Evolutionary conservation across 768 basidiomycete species (phyloP).

Genomic region (Clavaria fumosa): DNA sequence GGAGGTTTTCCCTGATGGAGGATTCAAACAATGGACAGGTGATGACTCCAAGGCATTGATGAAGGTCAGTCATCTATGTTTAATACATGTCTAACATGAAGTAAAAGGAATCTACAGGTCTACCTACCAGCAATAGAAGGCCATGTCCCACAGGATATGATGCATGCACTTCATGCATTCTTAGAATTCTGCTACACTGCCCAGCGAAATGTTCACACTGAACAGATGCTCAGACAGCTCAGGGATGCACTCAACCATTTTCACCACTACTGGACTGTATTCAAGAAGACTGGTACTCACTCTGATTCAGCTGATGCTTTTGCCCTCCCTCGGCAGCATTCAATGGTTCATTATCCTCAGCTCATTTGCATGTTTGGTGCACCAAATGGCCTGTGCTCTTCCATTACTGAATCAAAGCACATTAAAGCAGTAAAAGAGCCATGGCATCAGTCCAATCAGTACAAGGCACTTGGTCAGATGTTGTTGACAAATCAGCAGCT

Average conservation of each 20-base stretch:
- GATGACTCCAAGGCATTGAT: too few relatives aligned
- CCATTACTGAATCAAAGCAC: not conserved
- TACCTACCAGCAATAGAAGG: conserved; percentile 19
- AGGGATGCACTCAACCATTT: conserved; percentile 1
- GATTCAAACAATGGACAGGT: too few relatives aligned
- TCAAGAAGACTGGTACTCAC: conserved; percentile 5
- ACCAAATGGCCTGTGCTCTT: conserved; percentile 8
- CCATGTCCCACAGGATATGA: not conserved
- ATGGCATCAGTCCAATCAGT: not conserved
- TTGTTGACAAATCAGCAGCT: conserved; percentile 12
- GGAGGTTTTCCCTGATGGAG: too few relatives aligned
- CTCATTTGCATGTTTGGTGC: conserved; percentile 10
- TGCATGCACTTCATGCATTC: not conserved
- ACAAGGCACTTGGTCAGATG: conserved; percentile 9
- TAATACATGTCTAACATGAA: too few relatives aligned
- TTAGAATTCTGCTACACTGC: not conserved
- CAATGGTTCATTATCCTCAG: conserved; percentile 10
- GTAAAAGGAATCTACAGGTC: too few relatives aligned
- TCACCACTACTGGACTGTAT: conserved; percentile 10
- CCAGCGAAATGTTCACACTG: not conserved
- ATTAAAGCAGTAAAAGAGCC: conserved; percentile 12
- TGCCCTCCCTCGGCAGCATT: conserved; percentile 11
- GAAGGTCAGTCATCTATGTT: too few relatives aligned
- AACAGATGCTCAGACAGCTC: not conserved
- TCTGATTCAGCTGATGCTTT: conserved; percentile 9